Evolutionary conservation across 106 monocot species (phyloP), one percentile per base, ranked within the genome.

Genomic region (Posidonia australis): DNA sequence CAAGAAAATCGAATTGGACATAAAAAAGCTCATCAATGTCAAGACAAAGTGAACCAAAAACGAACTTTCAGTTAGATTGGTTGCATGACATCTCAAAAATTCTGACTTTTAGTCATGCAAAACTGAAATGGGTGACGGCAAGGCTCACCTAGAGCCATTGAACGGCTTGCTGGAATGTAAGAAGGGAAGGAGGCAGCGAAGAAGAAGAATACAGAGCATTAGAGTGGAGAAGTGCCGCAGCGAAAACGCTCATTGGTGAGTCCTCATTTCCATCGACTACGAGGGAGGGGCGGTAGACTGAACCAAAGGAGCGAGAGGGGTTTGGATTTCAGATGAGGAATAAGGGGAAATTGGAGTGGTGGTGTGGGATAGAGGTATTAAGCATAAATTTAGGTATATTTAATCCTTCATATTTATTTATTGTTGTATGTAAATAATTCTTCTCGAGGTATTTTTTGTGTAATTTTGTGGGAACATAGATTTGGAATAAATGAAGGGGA

Each of bases 121-220:
- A 36, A 17, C 54, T 11, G 9, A 16, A 54, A 14, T 42, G 29
- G 49, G n/a, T n/a, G n/a, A n/a, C n/a, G n/a, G n/a, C n/a, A n/a
- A n/a, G n/a, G n/a, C n/a, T n/a, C n/a, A n/a, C 92, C 85, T 93
- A 89, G 54, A 93, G 89, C 1, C 83, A 79, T 79, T 93, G 89
- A 45, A 93, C 86, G 43, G 93, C 93, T 72, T 86, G 89, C 76
- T 93, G 93, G 66, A 93, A 93, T 11, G 93, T 89, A 9, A 72
- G 89, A 13, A 54, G 77, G 0, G 66, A 47, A 4, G 78, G 65
- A 25, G 65, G 24, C 26, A 26, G 24, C 1, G 26, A 20, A 48
- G 65, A 49, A 5, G 65, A 25, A 28, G 46, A 46, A 65, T 67
- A 29, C 13, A 25, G 20, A 51, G 45, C 29, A 5, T 19, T 46